phyloP scores from a whole-genome alignment of 257 asterid genomes.

The Solanum habrochaites region DNA sequence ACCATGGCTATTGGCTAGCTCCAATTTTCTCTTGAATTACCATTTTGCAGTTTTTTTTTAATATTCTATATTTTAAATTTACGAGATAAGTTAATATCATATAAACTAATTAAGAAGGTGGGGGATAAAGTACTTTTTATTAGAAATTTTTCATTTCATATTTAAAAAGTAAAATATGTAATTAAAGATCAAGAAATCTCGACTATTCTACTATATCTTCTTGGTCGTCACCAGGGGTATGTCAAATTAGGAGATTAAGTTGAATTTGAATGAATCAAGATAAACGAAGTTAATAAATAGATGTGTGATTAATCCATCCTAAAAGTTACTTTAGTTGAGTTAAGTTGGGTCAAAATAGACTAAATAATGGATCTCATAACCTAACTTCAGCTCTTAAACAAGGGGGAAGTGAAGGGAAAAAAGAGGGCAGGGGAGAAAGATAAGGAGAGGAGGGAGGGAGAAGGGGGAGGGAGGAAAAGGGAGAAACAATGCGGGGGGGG shows the following conservation, averaged over 20 bases:
- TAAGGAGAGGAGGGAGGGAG: no score
- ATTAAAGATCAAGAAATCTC: background rate
- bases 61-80: background rate
- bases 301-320: background rate
- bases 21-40: background rate
- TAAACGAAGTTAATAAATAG: no score
- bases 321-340: no score
- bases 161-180: no score
- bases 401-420: no score
- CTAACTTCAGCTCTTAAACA: background rate
- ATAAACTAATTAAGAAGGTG: background rate
- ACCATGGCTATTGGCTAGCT: background rate
- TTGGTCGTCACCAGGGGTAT: background rate
- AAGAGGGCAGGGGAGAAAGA: no score
- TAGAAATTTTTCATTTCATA: no score
- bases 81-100: no score
- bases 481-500: no score
- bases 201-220: background rate
- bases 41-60: background rate
- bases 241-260: background rate
- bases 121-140: no score
- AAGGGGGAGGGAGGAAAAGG: no score
- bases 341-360: background rate
- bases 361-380: background rate
- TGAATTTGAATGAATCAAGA: no score